Conservation (phyloP, 805 yeast genomes). For the Kurtzmaniella fragi region DNA sequence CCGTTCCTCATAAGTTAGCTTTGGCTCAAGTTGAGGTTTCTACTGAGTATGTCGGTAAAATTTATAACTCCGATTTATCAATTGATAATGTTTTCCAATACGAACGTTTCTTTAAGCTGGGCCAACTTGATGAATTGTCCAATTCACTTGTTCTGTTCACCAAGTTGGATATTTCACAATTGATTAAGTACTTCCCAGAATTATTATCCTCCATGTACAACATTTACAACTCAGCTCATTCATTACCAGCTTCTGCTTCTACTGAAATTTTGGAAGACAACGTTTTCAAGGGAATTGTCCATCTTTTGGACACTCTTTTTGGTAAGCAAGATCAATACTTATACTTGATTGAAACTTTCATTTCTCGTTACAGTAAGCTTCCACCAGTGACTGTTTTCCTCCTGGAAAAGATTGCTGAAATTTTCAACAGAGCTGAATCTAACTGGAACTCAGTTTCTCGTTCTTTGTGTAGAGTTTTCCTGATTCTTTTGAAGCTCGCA, state of each 20-base stretch:
- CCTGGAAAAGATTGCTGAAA: constrained; percentile 39
- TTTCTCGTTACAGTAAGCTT: constrained; percentile 27
- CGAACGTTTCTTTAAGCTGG: constrained; percentile 42
- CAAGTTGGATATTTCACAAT: constrained; percentile 47
- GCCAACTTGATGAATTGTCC: constrained; percentile 40
- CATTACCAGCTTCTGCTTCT: constrained; percentile 18
- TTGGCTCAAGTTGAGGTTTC: constrained; percentile 49
- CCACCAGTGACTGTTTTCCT: constrained; percentile 51
- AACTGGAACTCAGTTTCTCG: constrained; percentile 63
- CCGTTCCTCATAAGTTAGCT: constrained; percentile 29
- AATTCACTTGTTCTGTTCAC: constrained; percentile 45
- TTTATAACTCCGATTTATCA: constrained; percentile 53
- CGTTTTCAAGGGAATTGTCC: constrained; percentile 53
- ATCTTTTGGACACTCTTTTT: constrained; percentile 55
- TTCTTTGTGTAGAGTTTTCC: constrained; percentile 56
- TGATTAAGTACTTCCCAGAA: constrained; percentile 59
- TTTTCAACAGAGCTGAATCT: constrained; percentile 44
- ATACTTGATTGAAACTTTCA: constrained; percentile 50
- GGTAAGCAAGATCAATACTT: constrained; percentile 64
- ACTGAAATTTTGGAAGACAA: constrained; percentile 28
- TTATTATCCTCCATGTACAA: constrained; percentile 36
- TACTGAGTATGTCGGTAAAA: constrained; percentile 65
- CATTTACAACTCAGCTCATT: constrained; percentile 23
- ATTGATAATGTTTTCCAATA: constrained; percentile 52
- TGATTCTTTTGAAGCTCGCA: constrained; percentile 43